Evolutionary conservation across 2,329 filamentous ascomycete genomes (phyloP).

Genomic region (Onygena corvina): DNA sequence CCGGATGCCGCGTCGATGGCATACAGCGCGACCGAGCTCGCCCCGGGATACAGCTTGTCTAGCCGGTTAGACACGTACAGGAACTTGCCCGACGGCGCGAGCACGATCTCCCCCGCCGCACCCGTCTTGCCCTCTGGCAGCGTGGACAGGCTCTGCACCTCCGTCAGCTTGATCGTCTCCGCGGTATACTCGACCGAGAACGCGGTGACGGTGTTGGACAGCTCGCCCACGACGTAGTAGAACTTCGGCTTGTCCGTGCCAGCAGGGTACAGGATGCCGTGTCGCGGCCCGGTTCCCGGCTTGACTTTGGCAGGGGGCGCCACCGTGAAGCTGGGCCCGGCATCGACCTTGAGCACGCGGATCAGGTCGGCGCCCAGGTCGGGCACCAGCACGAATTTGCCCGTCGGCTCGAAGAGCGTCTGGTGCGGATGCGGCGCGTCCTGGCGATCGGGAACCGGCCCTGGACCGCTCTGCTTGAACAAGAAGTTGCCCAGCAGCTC

Average conservation of each 20-base stretch:
- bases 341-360: conserved; percentile 43
- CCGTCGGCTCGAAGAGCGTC: conserved; percentile 48
- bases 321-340: conserved; percentile 30
- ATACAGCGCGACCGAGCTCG: conserved; percentile 55
- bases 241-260: conserved; percentile 33
- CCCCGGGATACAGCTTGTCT: conserved; percentile 40
- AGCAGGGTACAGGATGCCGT: conserved; percentile 41
- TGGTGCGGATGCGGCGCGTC: conserved; percentile 49
- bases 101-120: conserved; percentile 45
- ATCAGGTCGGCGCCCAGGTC: conserved; percentile 52
- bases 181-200: conserved; percentile 26
- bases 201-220: conserved; percentile 39
- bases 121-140: conserved; percentile 36
- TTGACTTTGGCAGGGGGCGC: conserved; percentile 31
- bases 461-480: conserved; percentile 25
- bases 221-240: conserved; percentile 44
- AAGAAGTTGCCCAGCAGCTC: conserved; percentile 18
- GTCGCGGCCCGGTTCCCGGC: conserved; percentile 49
- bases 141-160: conserved; percentile 35
- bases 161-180: conserved; percentile 22
- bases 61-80: conserved; percentile 57
- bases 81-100: conserved; percentile 40
- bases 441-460: conserved; percentile 36
- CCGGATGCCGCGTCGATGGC: conserved; percentile 36
- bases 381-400: conserved; percentile 46